Base-by-base conservation (phyloP, 1,284 basidiomycete species). In the Abortiporus biennis region DNA sequence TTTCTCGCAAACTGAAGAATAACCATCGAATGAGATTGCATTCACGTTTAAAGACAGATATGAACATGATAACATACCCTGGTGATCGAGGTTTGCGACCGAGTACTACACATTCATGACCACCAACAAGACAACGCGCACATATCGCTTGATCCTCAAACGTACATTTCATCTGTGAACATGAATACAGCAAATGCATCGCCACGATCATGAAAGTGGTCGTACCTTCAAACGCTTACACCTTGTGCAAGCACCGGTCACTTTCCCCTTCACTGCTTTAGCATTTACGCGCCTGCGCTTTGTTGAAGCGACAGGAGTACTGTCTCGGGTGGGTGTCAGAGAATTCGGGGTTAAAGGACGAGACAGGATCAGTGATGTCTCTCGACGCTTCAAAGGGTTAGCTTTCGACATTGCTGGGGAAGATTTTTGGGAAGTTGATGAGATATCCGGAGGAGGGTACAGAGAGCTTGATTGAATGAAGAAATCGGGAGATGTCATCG, bases 41-140 rank as follows among this genome's bases (percentile, higher is more conserved):
- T 11, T 16, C 11, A 34, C 33, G 33, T 11, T 17, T 8, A 11
- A 17, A 16, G 27, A 29, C 9, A 9, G n/a, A 27, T 6, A 17
- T 27, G 22, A 12, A 23, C 17, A 23, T 4, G 8, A 17, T 17
- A 4, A 50, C 58, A 31, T 38, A 64, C 63, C 60, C 58, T 2
- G 62, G 63, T 4, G 61, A 61, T 41, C 62, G 54, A 15, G 58
- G 59, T 50, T 64, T 64, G 15, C 63, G 55, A 1, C 62, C 63
- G 21, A 60, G 60, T 11, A 64, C 61, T 36, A 58, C 42, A 44
- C 63, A 65, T n/a, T 58, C 49, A 40, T 59, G 57, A 4, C 54
- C 52, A 6, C 58, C 61, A 5, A 54, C 45, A 9, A 48, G 49
- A 31, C 61, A 64, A 3, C 61, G 46, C 19, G 54, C 52, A 38